These are phyloP conservation scores for Bryoerythrophyllum caledonicum DNA, from an alignment of 225 moss, liverwort and hornwort species.

Conservation along the genomic window DNA sequence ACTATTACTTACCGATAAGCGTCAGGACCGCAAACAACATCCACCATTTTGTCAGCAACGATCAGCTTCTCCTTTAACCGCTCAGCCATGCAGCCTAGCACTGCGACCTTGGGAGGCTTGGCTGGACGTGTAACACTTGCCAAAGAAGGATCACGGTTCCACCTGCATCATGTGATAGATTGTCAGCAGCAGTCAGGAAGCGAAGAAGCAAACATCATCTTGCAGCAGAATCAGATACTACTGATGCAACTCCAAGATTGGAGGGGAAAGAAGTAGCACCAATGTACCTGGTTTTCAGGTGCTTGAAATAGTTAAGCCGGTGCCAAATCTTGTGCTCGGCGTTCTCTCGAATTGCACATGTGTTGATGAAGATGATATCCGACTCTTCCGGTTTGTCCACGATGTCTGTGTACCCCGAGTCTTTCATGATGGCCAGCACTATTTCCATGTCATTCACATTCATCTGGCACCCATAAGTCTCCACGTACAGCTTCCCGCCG, in stretches of 20 bases:
- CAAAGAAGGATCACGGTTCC: conserved; percentile 64
- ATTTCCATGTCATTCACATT: conserved; percentile 99
- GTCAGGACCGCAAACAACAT: conserved; percentile 97
- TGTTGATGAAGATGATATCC: conserved; percentile 94
- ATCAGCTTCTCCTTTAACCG: conserved; percentile 85
- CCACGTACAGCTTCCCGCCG: conserved; percentile 87
- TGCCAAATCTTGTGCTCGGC: conserved; percentile 99
- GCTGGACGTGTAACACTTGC: conserved; percentile 53
- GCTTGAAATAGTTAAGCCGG: conserved; percentile 87
- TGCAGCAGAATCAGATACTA: background rate
- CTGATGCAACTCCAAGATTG: background rate
- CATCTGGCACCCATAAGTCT: conserved; percentile 99
- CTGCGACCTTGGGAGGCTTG: conserved; percentile 87
- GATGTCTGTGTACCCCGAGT: conserved; percentile 92
- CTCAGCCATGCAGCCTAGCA: conserved; percentile 98
- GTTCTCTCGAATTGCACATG: conserved; percentile 95
- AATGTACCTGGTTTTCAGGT: conserved; percentile 72
- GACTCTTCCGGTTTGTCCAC: conserved; percentile 84
- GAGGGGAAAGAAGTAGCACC: background rate
- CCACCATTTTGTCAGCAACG: conserved; percentile 94
- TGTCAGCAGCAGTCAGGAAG: too few species aligned
- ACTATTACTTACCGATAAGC: conserved; percentile 58
- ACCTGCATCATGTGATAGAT: conserved; percentile 39
- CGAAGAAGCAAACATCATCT: background rate
- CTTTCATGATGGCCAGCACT: conserved; percentile 94